Percentiles rank a stretch among this genome's conserved stretches.
These are phyloP conservation scores for Aspergillus felis DNA, from an alignment of 2,329 filamentous ascomycete genomes.

Conservation along the genomic window DNA sequence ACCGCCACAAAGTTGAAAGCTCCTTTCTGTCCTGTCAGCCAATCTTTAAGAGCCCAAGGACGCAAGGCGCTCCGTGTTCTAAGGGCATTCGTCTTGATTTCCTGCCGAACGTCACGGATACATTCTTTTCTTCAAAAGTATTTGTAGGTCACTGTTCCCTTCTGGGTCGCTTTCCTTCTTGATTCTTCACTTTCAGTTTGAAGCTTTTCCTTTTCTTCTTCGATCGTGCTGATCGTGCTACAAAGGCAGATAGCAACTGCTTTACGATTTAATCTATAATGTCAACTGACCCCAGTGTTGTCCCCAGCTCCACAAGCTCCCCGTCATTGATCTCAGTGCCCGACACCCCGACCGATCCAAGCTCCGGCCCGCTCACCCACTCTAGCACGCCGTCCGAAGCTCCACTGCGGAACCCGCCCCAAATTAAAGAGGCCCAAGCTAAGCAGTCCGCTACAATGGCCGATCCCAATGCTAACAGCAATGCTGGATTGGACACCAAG, in stretches of 20 bases:
- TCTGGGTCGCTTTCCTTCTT: not conserved
- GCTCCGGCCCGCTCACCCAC: slow-evolving; percentile 18
- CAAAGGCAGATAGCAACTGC: not conserved
- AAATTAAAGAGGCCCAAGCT: slow-evolving; percentile 1
- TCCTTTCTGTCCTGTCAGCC: not conserved
- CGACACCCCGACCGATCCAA: slow-evolving; percentile 19
- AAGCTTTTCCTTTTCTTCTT: not conserved
- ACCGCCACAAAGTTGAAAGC: not conserved
- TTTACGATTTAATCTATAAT: slow-evolving; percentile 2
- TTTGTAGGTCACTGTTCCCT: not conserved
- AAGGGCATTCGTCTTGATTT: not conserved
- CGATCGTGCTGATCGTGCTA: not conserved
- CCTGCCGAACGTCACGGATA: not conserved
- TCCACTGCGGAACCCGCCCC: slow-evolving; percentile 17
- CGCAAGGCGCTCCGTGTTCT: not conserved
- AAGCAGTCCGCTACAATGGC: slow-evolving; percentile 22
- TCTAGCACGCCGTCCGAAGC: slow-evolving; percentile 17
- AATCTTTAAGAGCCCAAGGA: not conserved
- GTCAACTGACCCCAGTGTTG: slow-evolving; percentile 7
- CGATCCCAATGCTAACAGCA: slow-evolving; percentile 20
- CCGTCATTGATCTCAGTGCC: slow-evolving; percentile 8
- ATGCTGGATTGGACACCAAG: slow-evolving; percentile 23
- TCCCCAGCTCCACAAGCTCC: slow-evolving; percentile 2
- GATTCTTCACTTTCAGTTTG: not conserved
- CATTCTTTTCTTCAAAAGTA: not conserved